Evolutionary conservation across 805 yeast species (phyloP).

Genomic region (Cyberlindnera galapagoensis): DNA sequence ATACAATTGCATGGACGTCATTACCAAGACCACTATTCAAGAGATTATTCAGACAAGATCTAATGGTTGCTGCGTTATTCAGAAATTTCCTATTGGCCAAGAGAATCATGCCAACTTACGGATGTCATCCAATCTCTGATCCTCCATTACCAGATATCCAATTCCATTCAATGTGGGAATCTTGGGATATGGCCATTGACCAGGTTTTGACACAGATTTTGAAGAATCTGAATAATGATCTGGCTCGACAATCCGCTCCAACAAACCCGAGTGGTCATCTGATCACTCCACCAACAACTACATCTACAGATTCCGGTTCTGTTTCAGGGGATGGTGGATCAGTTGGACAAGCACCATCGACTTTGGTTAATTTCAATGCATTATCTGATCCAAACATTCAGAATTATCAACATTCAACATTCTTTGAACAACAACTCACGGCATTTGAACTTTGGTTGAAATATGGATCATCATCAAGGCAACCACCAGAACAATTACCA

Average conservation of each 20-base stretch:
- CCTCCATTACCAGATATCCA: slow-evolving; percentile 87
- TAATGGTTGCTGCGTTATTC: slow-evolving; percentile 94
- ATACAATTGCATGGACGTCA: slow-evolving; percentile 96
- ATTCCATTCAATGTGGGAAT: slow-evolving; percentile 91
- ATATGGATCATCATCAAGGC: slow-evolving; percentile 75
- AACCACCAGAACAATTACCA: slow-evolving; percentile 93
- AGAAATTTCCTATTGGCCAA: slow-evolving; percentile 89
- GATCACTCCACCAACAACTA: slow-evolving; percentile 2
- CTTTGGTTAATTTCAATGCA: background rate
- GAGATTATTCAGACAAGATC: slow-evolving; percentile 85
- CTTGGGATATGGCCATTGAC: slow-evolving; percentile 96
- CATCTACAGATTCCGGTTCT: background rate
- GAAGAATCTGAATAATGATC: slow-evolving; percentile 30
- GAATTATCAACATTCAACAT: slow-evolving; percentile 83
- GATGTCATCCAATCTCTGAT: slow-evolving; percentile 91
- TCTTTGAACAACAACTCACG: slow-evolving; percentile 92
- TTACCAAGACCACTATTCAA: slow-evolving; percentile 84
- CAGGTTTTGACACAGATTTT: slow-evolving; percentile 77
- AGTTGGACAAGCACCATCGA: too few relatives aligned
- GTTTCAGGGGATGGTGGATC: too few relatives aligned
- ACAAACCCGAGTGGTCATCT: too few relatives aligned
- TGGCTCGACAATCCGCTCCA: too few relatives aligned
- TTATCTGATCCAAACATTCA: slow-evolving; percentile 20
- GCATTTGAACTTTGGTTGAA: slow-evolving; percentile 96
- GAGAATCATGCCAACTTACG: slow-evolving; percentile 86